A percentile compares a stretch with the other conserved stretches of the same genome.
phyloP scores from a whole-genome alignment of 1,139 yeast genomes.

The Lipomyces yarrowii region DNA sequence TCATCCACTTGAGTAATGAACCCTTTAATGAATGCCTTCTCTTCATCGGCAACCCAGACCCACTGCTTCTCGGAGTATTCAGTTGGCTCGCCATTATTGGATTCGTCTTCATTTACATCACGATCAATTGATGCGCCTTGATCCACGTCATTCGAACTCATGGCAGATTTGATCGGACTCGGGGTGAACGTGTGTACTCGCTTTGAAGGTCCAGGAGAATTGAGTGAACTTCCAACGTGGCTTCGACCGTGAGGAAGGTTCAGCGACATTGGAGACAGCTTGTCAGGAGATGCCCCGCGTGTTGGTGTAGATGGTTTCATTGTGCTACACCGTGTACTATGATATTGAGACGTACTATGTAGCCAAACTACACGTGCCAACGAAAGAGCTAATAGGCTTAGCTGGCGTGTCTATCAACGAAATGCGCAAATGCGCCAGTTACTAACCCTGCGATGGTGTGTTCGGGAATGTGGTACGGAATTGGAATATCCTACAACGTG shows the following conservation, averaged over 20 bases:
- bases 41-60: conserved; percentile 85
- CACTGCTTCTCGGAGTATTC: conserved; percentile 59
- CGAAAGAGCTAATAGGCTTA: neutral
- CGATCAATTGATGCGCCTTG: neutral
- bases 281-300: conserved; percentile 22
- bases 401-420: too few species aligned
- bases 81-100: conserved; percentile 46
- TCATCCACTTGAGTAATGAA: conserved; percentile 60
- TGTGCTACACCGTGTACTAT: neutral
- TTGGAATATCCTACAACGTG: too few species aligned
- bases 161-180: conserved; percentile 15
- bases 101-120: conserved; percentile 7
- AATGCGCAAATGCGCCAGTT: too few species aligned
- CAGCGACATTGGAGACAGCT: conserved; percentile 22
- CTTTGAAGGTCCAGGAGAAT: conserved; percentile 7
- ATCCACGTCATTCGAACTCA: conserved; percentile 5
- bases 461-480: too few species aligned
- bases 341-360: neutral
- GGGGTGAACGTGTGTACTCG: conserved; percentile 29
- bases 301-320: neutral
- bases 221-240: neutral
- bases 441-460: too few species aligned
- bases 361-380: neutral
- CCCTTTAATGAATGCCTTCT: conserved; percentile 68
- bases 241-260: conserved; percentile 23